Base-by-base conservation (phyloP, 2,329 filamentous ascomycete species). In the Beauveria sp. region DNA sequence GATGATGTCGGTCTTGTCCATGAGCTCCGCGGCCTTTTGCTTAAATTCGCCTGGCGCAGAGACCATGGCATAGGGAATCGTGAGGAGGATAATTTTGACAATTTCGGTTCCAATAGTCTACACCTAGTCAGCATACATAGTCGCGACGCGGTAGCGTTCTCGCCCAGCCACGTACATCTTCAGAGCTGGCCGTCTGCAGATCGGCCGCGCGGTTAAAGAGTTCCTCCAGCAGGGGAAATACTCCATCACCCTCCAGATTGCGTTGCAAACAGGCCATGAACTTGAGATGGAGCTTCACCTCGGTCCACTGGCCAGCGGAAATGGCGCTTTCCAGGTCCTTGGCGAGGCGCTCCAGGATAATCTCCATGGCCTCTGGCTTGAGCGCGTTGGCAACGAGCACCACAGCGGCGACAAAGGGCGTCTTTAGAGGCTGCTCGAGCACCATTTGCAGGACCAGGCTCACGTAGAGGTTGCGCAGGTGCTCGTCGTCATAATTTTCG, bases 1-100 rank as follows among this genome's bases (percentile, higher is more conserved):
- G 68, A 98, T 96, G 66, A 98, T 91, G 61, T 95, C 93, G 2
- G 95, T 98, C 79, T 96, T 96, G 66, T 96, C 90, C 72, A 99
- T 86, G 58, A 98, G 79, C 52, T 90, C 86, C 1, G 83, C 81
- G 2, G 91, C 92, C 70, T 89, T 89, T 66, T 89, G 81, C 67
- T 88, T 85, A 70, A 89, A 87, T 55, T 86, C 85, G 3, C 81
- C 79, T 3, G 89, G 88, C 0, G 87, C 84, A 3, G 90, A 86
- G 10, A 87, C 85, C 81, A 96, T 87, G 60, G 91, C 81, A 73
- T 98, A 99, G 0, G 95, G 93, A 62, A 99, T 89, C 0, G 93
- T 96, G 54, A 97, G 85, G 50, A 98, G 85, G 66, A 99, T 97
- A 68, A 97, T 93, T 76, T 97, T 98, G 73, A 97, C 92, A 40